These are phyloP conservation scores for Colletotrichum lindemuthianum DNA, from an alignment of 2,329 filamentous ascomycete genomes.

Conservation along the genomic window DNA sequence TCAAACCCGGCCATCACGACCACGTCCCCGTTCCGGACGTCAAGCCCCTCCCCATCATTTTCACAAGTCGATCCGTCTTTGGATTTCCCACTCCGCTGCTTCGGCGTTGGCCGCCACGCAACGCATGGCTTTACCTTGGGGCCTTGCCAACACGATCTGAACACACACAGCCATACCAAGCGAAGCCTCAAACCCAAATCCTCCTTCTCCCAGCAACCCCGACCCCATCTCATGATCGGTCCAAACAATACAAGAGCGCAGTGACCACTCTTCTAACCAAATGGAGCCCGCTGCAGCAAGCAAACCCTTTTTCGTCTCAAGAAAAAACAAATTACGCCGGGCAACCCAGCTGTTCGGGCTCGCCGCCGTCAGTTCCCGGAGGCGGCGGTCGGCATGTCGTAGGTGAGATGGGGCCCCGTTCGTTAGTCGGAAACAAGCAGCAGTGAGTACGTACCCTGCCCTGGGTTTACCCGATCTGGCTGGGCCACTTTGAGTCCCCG, in stretches of 20 bases:
- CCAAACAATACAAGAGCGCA: conserved; percentile 1
- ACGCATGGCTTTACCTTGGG: neutral
- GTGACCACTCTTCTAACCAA: neutral
- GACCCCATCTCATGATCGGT: too few relatives aligned
- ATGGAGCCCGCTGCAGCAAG: neutral
- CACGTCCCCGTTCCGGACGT: neutral
- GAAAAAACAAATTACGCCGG: too few relatives aligned
- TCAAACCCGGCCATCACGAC: conserved; percentile 14
- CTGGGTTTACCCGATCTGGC: too few relatives aligned
- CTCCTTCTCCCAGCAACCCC: too few relatives aligned
- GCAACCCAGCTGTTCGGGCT: neutral
- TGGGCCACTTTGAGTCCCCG: neutral
- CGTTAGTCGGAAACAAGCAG: too few relatives aligned
- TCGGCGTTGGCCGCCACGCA: conserved; percentile 22
- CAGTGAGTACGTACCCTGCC: too few relatives aligned
- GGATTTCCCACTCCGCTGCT: conserved; percentile 2
- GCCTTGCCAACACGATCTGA: neutral
- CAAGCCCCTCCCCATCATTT: conserved; percentile 2
- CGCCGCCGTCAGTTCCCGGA: conserved; percentile 17
- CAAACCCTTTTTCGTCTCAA: too few relatives aligned
- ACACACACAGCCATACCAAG: neutral
- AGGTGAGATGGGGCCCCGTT: too few relatives aligned
- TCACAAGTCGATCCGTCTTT: neutral
- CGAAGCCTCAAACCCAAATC: too few relatives aligned
- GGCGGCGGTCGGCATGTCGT: neutral